These are phyloP conservation scores for Trametes cubensis DNA, from an alignment of 768 basidiomycete genomes.

Conservation along the genomic window DNA sequence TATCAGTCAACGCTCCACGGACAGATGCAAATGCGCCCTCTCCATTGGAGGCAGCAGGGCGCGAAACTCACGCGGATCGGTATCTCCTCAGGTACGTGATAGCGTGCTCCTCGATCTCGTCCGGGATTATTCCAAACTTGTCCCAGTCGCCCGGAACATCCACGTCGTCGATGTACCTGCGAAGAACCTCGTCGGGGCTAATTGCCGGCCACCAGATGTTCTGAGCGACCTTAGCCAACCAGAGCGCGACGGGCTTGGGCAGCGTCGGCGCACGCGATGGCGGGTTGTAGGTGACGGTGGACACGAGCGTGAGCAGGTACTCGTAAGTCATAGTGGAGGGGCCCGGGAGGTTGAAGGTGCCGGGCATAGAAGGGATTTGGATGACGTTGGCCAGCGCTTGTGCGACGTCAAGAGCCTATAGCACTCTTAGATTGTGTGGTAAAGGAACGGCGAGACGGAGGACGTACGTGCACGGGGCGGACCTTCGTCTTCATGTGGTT, in stretches of 20 bases:
- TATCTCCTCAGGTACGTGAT: constrained; percentile 89
- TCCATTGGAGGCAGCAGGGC: constrained; percentile 11
- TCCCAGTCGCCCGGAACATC: constrained; percentile 81
- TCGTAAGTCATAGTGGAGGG: constrained; percentile 85
- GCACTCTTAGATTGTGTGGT: constrained; percentile 19
- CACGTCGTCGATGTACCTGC: constrained; percentile 85
- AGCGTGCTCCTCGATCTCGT: constrained; percentile 85
- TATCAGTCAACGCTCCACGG: constrained; percentile 12
- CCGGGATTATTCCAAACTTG: constrained; percentile 76
- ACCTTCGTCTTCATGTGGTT: constrained; percentile 86
- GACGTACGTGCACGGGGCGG: constrained; percentile 74
- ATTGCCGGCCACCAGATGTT: constrained; percentile 89
- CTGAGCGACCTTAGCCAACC: constrained; percentile 67
- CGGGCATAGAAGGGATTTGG: constrained; percentile 58
- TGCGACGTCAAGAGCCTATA: constrained; percentile 89
- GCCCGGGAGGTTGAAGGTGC: constrained; percentile 83
- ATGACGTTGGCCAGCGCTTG: constrained; percentile 85
- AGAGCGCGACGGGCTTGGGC: constrained; percentile 70
- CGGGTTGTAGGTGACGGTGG: constrained; percentile 76
- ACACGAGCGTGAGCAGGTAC: constrained; percentile 77
- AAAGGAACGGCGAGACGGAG: constrained; percentile 7
- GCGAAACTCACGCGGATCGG: constrained; percentile 75
- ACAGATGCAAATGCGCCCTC: constrained; percentile 10
- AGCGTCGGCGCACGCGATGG: constrained; percentile 72
- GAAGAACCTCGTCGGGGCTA: constrained; percentile 86